Evolutionary conservation across 148 eudicot species (phyloP).

Genomic region (Amaranthus palmeri): DNA sequence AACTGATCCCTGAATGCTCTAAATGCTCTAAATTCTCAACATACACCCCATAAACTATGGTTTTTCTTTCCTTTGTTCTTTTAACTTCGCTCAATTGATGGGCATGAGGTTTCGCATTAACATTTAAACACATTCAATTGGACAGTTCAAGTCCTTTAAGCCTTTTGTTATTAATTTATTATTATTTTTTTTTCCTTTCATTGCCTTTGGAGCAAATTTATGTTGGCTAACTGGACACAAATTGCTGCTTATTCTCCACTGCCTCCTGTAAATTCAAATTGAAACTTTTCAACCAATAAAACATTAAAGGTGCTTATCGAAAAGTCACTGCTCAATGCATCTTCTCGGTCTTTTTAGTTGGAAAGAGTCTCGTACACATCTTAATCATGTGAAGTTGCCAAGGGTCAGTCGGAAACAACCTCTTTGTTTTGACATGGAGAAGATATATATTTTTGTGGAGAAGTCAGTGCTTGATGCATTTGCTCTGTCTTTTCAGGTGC

Average conservation of each 20-base stretch:
- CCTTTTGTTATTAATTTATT: background rate
- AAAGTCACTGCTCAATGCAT: too few species aligned
- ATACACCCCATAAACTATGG: background rate
- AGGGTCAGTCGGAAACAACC: too few species aligned
- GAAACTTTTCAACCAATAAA: too few species aligned
- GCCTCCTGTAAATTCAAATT: background rate
- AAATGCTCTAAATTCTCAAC: too few species aligned
- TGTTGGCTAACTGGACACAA: background rate
- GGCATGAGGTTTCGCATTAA: constrained; percentile 1
- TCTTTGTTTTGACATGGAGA: too few species aligned
- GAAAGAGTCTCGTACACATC: too few species aligned
- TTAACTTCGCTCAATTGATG: constrained; percentile 4
- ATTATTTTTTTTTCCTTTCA: background rate
- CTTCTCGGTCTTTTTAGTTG: too few species aligned
- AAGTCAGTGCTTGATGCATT: constrained; percentile 2
- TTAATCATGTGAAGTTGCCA: too few species aligned
- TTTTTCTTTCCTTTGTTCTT: background rate
- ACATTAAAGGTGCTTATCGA: background rate
- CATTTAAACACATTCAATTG: background rate
- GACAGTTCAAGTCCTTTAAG: background rate
- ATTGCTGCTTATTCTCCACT: background rate
- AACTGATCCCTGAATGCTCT: too few species aligned
- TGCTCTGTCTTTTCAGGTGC: constrained; percentile 31
- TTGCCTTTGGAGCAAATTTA: background rate
- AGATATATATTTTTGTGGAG: background rate